These are phyloP conservation scores for Cymbopogon flexuosus DNA, from an alignment of 202 grass and related monocot species.

Conservation along the genomic window DNA sequence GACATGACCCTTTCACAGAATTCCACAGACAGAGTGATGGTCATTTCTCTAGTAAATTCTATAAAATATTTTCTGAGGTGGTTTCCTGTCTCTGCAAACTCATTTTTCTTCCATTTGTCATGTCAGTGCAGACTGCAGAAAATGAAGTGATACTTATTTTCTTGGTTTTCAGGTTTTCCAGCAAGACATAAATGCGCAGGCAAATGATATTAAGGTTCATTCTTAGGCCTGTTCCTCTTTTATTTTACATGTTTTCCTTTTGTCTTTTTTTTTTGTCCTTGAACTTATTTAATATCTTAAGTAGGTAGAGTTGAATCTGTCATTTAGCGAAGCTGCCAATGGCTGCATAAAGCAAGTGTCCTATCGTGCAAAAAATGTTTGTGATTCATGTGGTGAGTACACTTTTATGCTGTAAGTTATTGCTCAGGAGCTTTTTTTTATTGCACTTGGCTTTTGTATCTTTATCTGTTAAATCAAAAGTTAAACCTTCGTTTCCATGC, in stretches of 20 bases:
- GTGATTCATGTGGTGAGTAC: conserved; percentile 81
- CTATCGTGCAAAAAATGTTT: conserved; percentile 67
- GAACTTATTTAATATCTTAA: conserved; percentile 26
- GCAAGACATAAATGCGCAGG: conserved; percentile 51
- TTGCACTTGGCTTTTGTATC: neutral
- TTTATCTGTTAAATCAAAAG: conserved; percentile 6
- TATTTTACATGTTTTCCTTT: conserved; percentile 9
- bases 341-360: conserved; percentile 69
- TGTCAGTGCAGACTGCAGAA: neutral
- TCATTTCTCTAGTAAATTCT: conserved; percentile 79
- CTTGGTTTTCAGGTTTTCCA: conserved; percentile 72
- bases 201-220: conserved; percentile 73
- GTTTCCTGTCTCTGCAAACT: conserved; percentile 15
- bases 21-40: conserved; percentile 48
- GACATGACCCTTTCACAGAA: conserved; percentile 60
- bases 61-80: conserved; percentile 94
- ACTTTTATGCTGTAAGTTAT: conserved; percentile 3
- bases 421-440: neutral
- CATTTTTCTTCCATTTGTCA: conserved; percentile 1
- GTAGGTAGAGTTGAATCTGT: conserved; percentile 76
- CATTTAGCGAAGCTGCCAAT: conserved; percentile 82
- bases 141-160: conserved; percentile 24
- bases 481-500: conserved; percentile 2
- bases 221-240: conserved; percentile 29
- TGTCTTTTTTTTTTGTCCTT: neutral